A percentile compares a stretch with the other conserved stretches of the same genome.
Evolutionary conservation across 805 yeast species (phyloP).

Genomic region (Saturnispora sanitii): DNA sequence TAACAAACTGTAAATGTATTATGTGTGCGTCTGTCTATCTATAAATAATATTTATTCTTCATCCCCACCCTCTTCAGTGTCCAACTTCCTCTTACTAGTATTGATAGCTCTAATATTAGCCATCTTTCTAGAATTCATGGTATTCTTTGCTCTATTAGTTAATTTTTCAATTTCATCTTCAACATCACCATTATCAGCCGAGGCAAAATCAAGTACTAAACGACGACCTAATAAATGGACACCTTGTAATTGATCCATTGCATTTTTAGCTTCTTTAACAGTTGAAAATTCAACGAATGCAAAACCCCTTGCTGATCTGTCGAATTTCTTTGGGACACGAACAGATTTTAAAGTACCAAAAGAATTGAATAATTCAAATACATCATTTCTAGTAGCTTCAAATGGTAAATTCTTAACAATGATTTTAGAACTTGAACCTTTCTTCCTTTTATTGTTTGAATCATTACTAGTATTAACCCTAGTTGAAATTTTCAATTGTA

Average conservation of each 20-base stretch:
- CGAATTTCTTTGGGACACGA: conserved; percentile 92
- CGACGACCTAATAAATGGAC: conserved; percentile 95
- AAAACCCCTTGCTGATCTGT: conserved; percentile 91
- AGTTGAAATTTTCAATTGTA: conserved; percentile 82
- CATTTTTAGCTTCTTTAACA: conserved; percentile 84
- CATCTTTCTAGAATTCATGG: conserved; percentile 66
- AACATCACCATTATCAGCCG: conserved; percentile 68
- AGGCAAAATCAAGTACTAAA: conserved; percentile 86
- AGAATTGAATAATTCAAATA: conserved; percentile 85
- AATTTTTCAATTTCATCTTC: conserved; percentile 86
- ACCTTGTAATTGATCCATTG: conserved; percentile 88
- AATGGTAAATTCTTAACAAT: conserved; percentile 95
- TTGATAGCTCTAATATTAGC: conserved; percentile 56
- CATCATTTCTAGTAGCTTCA: conserved; percentile 87
- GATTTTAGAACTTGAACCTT: conserved; percentile 56
- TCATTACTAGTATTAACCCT: conserved; percentile 46
- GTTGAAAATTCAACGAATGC: conserved; percentile 91
- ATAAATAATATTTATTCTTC: neutral
- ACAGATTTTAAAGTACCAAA: conserved; percentile 93
- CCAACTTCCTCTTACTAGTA: conserved; percentile 64
- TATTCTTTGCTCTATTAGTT: conserved; percentile 78
- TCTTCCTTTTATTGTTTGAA: conserved; percentile 21
- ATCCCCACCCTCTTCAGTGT: conserved; percentile 41
- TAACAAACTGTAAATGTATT: too few relatives aligned
- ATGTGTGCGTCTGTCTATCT: too few relatives aligned